Conservation (phyloP, 306 rosid species). For the Castanea sativa region DNA sequence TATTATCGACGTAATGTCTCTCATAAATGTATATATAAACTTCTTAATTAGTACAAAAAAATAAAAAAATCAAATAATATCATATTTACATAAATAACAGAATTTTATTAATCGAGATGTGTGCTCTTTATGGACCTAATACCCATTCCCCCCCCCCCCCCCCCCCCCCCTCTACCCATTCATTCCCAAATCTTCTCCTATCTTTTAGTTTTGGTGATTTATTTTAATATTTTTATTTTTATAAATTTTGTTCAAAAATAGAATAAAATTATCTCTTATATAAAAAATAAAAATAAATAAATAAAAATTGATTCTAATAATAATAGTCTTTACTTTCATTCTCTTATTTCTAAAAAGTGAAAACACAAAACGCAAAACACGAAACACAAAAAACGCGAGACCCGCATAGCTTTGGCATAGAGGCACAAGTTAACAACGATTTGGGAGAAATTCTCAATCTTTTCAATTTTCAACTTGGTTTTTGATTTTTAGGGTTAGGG, state of each 20-base stretch:
- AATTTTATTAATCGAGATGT: too few relatives aligned
- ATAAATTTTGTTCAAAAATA: not conserved
- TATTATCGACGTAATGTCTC: too few relatives aligned
- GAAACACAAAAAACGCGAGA: too few relatives aligned
- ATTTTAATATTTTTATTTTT: not conserved
- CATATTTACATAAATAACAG: too few relatives aligned
- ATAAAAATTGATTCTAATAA: not conserved
- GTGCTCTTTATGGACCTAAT: too few relatives aligned
- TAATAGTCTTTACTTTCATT: not conserved
- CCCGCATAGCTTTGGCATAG: too few relatives aligned
- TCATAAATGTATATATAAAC: too few relatives aligned
- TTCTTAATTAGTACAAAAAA: too few relatives aligned
- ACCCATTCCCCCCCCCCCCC: too few relatives aligned
- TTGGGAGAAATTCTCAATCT: not conserved
- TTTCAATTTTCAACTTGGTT: not conserved
- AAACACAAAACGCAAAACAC: not conserved
- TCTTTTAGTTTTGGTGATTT: not conserved
- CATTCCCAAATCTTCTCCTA: not conserved
- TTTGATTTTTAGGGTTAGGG: conserved; percentile 30
- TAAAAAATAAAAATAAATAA: not conserved
- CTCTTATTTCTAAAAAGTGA: not conserved
- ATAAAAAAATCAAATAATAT: too few relatives aligned
- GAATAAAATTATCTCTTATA: not conserved
- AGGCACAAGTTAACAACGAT: not conserved
- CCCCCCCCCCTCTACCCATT: too few relatives aligned